Base-by-base conservation (phyloP, 257 asterid genomes). In the Solanum neorickii region DNA sequence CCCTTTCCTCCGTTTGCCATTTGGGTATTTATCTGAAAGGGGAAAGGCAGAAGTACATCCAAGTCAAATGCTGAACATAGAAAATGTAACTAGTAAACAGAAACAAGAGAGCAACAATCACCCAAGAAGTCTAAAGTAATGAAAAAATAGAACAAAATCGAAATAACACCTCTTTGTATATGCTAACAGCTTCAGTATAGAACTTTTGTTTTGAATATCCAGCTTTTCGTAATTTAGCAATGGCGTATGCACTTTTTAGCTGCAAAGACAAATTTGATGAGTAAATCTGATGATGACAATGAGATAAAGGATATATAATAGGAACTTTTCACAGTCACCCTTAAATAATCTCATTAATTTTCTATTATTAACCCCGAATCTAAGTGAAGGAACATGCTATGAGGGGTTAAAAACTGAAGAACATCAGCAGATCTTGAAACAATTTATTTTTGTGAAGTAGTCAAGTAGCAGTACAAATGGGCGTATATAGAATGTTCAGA, bases 181-280 rank as follows among this genome's bases (percentile, higher is more conserved):
- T 90, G 65, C 76, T 83, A 87, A 90, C 91, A 77, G 98, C 95
- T 92, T 97, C 99, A 73, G 87, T 87, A 85, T 97, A 97, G 90
- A 97, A 97, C 89, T 94, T 93, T 88, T 93, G 90, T 87, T 95
- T 95, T 15, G 96, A 91, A 91, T 95, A 93, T 69, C 98, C 98
- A 89, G 90, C n/a, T 92, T 93, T 97, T 83, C 98, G 91, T 88
- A 97, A 84, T 90, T 94, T 95, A 25, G 93, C 78, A 88, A 97
- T 97, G 59, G 98, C 98, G 65, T 97, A 97, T 39, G 98, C 96
- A 93, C 90, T 94, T 89, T 92, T 93, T 86, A 95, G 92, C 99
- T 97, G 92, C 92, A 94, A 85, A 91, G 27, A 87, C 86, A 89
- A 90, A 87, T 39, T 80, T 83, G 82, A 27, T 46, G 82, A 52